Evolutionary conservation across 768 basidiomycete species (phyloP).

Genomic region (Suillus tomentosus): DNA sequence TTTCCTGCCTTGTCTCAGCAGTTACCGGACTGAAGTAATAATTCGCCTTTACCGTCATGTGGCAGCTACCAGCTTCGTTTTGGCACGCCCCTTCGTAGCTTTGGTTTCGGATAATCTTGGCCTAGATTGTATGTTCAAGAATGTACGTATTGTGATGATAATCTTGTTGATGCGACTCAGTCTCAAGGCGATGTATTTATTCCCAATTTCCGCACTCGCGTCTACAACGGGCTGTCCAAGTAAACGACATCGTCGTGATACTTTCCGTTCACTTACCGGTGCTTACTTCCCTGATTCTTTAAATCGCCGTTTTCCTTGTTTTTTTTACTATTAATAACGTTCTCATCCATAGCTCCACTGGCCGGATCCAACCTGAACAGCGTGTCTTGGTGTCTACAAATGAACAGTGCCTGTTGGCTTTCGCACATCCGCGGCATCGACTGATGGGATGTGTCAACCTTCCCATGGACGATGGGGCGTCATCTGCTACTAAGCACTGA

Average conservation of each 20-base stretch:
- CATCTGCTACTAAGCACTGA: conserved; percentile 5
- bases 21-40: background rate
- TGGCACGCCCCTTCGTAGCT: background rate
- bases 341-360: conserved; percentile 2
- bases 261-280: conserved; percentile 7
- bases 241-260: background rate
- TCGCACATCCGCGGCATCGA: conserved; percentile 33
- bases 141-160: background rate
- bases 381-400: conserved; percentile 8
- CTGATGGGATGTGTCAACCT: conserved; percentile 25
- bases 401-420: conserved; percentile 12
- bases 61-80: background rate
- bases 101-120: conserved; percentile 1
- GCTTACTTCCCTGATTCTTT: conserved; percentile 5
- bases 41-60: conserved; percentile 2
- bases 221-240: background rate
- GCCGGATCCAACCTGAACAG: conserved; percentile 6
- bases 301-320: conserved; percentile 4
- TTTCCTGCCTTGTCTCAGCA: conserved; percentile 4
- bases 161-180: background rate
- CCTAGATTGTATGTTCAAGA: conserved; percentile 1
- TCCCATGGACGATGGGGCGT: conserved; percentile 27
- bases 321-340: conserved; percentile 6
- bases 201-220: conserved; percentile 5
- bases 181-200: background rate